Evolutionary conservation across 495 filamentous ascomycete genomes (phyloP).

Genomic region (Daldinia bambusicola): DNA sequence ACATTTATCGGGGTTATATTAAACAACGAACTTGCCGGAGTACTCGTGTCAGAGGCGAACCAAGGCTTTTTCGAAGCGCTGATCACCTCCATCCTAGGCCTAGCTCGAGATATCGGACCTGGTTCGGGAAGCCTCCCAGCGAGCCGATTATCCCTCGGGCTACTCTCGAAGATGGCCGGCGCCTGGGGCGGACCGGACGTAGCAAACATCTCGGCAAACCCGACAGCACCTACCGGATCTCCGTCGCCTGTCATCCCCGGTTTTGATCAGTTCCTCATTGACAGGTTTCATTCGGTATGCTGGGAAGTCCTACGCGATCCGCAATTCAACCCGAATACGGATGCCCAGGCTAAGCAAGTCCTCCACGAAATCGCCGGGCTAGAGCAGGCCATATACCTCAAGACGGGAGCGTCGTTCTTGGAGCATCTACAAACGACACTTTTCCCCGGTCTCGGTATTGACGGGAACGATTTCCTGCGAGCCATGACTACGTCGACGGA

Average conservation of each 20-base stretch:
- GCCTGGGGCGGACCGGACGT: constrained; percentile 89
- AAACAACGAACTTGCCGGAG: constrained; percentile 86
- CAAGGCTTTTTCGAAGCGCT: constrained; percentile 87
- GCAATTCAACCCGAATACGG: constrained; percentile 77
- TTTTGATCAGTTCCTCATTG: constrained; percentile 91
- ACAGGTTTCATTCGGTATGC: constrained; percentile 84
- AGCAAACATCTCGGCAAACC: constrained; percentile 61
- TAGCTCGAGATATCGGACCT: constrained; percentile 79
- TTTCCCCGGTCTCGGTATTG: constrained; percentile 60
- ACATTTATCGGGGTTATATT: constrained; percentile 88
- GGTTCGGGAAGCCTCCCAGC: constrained; percentile 73
- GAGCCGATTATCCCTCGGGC: constrained; percentile 80
- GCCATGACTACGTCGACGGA: constrained; percentile 61
- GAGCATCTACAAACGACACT: constrained; percentile 59
- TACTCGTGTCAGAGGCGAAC: constrained; percentile 88
- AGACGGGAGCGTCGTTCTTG: constrained; percentile 73
- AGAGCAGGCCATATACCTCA: constrained; percentile 87
- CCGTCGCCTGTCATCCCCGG: constrained; percentile 73
- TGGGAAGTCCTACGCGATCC: constrained; percentile 83
- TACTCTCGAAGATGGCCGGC: constrained; percentile 78
- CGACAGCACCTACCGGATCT: constrained; percentile 53
- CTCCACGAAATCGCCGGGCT: constrained; percentile 83
- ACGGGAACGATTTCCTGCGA: constrained; percentile 61
- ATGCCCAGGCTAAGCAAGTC: constrained; percentile 86
- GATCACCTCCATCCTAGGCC: constrained; percentile 82